Evolutionary conservation across 2,329 filamentous ascomycete genomes (phyloP).

Genomic region (Amylocarpus encephaloides): DNA sequence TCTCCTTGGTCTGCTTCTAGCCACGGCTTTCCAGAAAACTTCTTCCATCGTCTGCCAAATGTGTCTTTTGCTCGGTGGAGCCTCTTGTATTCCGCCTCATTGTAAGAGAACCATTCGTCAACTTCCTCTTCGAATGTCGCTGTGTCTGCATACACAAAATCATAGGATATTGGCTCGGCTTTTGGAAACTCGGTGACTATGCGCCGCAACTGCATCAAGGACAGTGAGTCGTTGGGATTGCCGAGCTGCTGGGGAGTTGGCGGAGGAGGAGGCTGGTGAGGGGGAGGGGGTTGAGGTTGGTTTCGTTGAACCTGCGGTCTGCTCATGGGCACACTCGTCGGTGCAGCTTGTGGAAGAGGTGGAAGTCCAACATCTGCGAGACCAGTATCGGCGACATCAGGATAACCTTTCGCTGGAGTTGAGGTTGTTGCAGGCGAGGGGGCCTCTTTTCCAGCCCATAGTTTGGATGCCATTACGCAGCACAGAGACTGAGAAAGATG

Average conservation of each 20-base stretch:
- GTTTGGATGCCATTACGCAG: conserved; percentile 8
- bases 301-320: conserved; percentile 33
- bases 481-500: too few relatives aligned
- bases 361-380: conserved; percentile 32
- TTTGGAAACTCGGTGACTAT: conserved; percentile 70
- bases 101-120: conserved; percentile 96
- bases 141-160: conserved; percentile 73
- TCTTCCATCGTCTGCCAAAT: conserved; percentile 71
- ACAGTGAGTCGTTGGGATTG: conserved; percentile 61
- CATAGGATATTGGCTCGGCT: conserved; percentile 67
- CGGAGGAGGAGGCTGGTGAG: conserved; percentile 30
- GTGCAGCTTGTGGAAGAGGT: conserved; percentile 12
- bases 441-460: conserved; percentile 3
- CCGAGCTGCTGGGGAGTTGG: conserved; percentile 26
- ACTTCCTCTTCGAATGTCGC: conserved; percentile 78
- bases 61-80: conserved; percentile 67
- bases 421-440: neutral
- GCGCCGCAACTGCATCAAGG: conserved; percentile 64
- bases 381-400: conserved; percentile 40
- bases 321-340: conserved; percentile 20
- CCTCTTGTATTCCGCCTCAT: conserved; percentile 76
- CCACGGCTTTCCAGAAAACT: conserved; percentile 54
- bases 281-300: conserved; percentile 34
- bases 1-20: conserved; percentile 53
- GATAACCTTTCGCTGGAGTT: conserved; percentile 18